phyloP scores from a whole-genome alignment of 257 asterid species.

The Solanum pinnatisectum region DNA sequence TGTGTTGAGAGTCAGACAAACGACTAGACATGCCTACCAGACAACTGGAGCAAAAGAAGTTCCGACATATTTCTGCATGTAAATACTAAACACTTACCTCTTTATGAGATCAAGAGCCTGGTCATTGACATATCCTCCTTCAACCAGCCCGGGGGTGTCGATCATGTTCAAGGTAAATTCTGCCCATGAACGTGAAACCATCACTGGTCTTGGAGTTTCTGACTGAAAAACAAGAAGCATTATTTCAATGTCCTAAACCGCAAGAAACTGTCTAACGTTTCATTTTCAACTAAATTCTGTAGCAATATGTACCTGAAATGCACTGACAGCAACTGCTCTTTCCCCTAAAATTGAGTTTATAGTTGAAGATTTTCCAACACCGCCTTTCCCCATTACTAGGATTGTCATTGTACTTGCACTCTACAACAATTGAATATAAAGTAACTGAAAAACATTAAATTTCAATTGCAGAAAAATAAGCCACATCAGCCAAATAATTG shows the following conservation, averaged over 20 bases:
- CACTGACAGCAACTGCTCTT: conserved; percentile 84
- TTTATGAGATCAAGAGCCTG: conserved; percentile 75
- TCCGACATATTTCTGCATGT: neutral
- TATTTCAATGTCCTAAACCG: neutral
- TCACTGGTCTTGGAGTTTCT: conserved; percentile 87
- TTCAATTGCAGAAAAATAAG: neutral
- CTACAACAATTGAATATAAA: conserved; percentile 19
- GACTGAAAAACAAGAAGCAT: conserved; percentile 37
- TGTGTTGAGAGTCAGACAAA: neutral
- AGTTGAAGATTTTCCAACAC: conserved; percentile 96
- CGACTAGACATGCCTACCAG: neutral
- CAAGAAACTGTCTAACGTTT: neutral
- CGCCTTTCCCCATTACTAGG: conserved; percentile 96
- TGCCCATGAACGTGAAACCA: conserved; percentile 78
- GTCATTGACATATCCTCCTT: conserved; percentile 86
- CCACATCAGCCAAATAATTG: neutral
- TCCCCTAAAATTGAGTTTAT: conserved; percentile 86
- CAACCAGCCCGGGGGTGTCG: conserved; percentile 96
- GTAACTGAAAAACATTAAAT: neutral
- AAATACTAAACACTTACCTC: conserved; percentile 30
- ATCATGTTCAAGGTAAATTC: conserved; percentile 80
- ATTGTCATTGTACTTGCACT: conserved; percentile 64
- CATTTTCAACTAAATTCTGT: neutral
- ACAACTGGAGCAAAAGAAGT: neutral
- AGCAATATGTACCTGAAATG: conserved; percentile 64